These are phyloP conservation scores for Ogataea nakhonphanomensis DNA, from an alignment of 805 yeast genomes.

Conservation along the genomic window DNA sequence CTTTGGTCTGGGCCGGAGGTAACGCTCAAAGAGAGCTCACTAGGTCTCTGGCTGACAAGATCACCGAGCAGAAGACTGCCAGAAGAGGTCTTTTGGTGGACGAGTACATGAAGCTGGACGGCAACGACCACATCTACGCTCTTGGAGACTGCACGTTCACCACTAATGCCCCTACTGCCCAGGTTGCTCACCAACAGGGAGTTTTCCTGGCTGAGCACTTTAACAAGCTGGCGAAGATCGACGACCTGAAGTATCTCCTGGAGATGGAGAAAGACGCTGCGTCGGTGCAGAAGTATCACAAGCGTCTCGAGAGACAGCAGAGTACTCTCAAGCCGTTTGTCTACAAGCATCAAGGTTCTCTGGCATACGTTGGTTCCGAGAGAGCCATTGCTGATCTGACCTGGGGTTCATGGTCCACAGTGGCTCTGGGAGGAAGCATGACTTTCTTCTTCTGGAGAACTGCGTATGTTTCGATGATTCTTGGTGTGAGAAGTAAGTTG, in stretches of 20 bases:
- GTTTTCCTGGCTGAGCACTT: conserved; percentile 70
- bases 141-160: conserved; percentile 92
- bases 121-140: conserved; percentile 75
- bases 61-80: conserved; percentile 75
- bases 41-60: conserved; percentile 56
- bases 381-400: conserved; percentile 88
- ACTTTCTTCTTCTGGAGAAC: conserved; percentile 93
- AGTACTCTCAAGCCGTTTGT: conserved; percentile 55
- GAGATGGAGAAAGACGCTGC: conserved; percentile 37
- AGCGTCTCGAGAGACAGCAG: conserved; percentile 40
- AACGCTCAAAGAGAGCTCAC: conserved; percentile 81
- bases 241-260: conserved; percentile 47
- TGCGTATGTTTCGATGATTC: conserved; percentile 88
- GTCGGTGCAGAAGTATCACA: conserved; percentile 42
- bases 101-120: conserved; percentile 76
- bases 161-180: conserved; percentile 92
- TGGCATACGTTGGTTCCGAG: conserved; percentile 90
- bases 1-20: conserved; percentile 96
- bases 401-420: conserved; percentile 74
- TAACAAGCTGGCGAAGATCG: conserved; percentile 59
- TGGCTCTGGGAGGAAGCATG: conserved; percentile 76
- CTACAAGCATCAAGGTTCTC: conserved; percentile 85
- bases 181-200: conserved; percentile 95
- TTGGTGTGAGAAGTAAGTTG: conserved; percentile 81
- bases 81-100: conserved; percentile 86